Evolutionary conservation across 108 stramenopile genomes (phyloP).

Genomic region (Cyclostephanos invisitatus): DNA sequence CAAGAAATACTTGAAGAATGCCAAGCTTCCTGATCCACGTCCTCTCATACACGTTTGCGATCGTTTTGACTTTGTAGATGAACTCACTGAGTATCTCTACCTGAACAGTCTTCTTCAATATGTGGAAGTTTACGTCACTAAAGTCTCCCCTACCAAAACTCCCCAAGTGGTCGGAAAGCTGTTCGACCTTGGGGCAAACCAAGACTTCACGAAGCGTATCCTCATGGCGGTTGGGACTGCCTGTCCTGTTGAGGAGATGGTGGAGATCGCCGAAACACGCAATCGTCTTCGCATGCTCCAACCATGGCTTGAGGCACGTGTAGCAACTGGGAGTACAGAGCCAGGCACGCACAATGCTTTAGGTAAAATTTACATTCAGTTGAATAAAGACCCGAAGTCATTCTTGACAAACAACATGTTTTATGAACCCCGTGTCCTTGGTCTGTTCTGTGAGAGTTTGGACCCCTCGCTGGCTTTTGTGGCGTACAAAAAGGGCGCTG

Average conservation of each 20-base stretch:
- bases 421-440: constrained; percentile 98
- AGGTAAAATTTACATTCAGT: constrained; percentile 99
- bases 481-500: constrained; percentile 98
- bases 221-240: constrained; percentile 97
- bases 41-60: constrained; percentile 99
- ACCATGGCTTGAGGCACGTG: constrained; percentile 99
- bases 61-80: constrained; percentile 97
- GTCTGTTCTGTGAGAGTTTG: constrained; percentile 98
- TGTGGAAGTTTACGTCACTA: constrained; percentile 99
- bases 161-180: constrained; percentile 99
- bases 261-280: constrained; percentile 95
- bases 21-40: constrained; percentile 98
- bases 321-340: constrained; percentile 99
- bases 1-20: constrained; percentile 98
- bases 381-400: constrained; percentile 97
- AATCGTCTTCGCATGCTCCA: constrained; percentile 97
- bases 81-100: constrained; percentile 99
- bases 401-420: constrained; percentile 99
- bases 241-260: constrained; percentile 98
- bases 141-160: constrained; percentile 97
- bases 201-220: constrained; percentile 98
- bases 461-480: constrained; percentile 99
- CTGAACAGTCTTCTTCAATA: constrained; percentile 97
- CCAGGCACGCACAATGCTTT: constrained; percentile 99
- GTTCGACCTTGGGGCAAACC: constrained; percentile 95